Conservation (phyloP, 164 flowering plant species). For the Magnolia sinica region DNA sequence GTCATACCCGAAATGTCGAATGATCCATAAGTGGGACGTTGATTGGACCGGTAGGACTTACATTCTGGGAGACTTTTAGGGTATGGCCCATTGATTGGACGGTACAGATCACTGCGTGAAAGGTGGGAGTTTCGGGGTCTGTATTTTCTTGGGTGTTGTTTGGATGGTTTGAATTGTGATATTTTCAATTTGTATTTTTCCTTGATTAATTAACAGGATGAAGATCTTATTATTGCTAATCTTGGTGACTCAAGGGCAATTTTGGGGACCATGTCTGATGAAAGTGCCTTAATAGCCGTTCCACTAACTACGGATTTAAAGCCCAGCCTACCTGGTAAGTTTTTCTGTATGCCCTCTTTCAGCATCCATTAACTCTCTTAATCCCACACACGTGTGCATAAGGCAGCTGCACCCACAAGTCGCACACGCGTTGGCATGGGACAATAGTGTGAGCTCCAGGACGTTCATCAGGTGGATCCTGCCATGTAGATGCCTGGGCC, state of each 20-base stretch:
- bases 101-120: too few relatives aligned
- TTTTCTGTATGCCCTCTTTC: background rate
- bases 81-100: too few relatives aligned
- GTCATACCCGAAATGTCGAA: background rate
- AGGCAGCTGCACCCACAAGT: too few relatives aligned
- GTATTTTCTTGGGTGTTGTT: background rate
- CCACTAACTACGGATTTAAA: slow-evolving; percentile 82
- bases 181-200: background rate
- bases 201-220: slow-evolving; percentile 36
- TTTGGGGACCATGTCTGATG: slow-evolving; percentile 52
- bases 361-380: background rate
- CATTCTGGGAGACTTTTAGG: too few relatives aligned
- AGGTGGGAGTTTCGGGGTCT: too few relatives aligned
- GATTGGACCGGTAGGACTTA: too few relatives aligned
- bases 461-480: too few relatives aligned
- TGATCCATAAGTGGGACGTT: too few relatives aligned
- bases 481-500: too few relatives aligned
- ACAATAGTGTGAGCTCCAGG: too few relatives aligned
- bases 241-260: slow-evolving; percentile 91
- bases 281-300: slow-evolving; percentile 41
- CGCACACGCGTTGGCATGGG: too few relatives aligned
- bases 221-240: slow-evolving; percentile 67
- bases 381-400: background rate
- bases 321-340: slow-evolving; percentile 60
- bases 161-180: background rate